Evolutionary conservation across 306 rosid genomes (phyloP).

Genomic region (Phaseolus lunatus): DNA sequence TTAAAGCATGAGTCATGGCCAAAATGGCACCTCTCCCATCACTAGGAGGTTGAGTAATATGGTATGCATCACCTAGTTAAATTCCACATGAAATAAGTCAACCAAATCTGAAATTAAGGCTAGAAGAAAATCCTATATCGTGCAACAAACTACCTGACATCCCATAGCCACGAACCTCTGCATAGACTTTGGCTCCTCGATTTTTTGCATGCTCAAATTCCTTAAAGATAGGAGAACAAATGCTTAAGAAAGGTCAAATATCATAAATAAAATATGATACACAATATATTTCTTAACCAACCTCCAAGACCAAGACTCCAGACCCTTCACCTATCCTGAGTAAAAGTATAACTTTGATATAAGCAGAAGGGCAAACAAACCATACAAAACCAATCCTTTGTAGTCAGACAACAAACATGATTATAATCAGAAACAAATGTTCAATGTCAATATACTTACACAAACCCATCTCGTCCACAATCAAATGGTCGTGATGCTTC

Average conservation of each 20-base stretch:
- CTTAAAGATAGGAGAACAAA: constrained; percentile 51
- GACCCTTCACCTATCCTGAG: constrained; percentile 93
- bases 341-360: constrained; percentile 43
- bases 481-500: constrained; percentile 95
- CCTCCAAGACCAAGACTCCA: constrained; percentile 91
- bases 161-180: constrained; percentile 94
- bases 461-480: constrained; percentile 91
- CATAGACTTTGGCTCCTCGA: constrained; percentile 89
- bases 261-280: constrained; percentile 31
- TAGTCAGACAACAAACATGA: constrained; percentile 24
- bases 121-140: constrained; percentile 32
- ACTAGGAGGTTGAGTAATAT: constrained; percentile 89
- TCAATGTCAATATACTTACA: constrained; percentile 59
- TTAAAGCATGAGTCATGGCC: constrained; percentile 86
- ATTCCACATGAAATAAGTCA: constrained; percentile 44
- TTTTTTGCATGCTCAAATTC: constrained; percentile 88
- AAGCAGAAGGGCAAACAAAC: constrained; percentile 42
- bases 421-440: constrained; percentile 35
- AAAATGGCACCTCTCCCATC: constrained; percentile 95
- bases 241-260: constrained; percentile 31
- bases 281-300: constrained; percentile 51
- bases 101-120: constrained; percentile 20
- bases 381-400: constrained; percentile 22
- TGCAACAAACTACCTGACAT: constrained; percentile 72
- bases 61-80: constrained; percentile 83